Evolutionary conservation across 2,329 filamentous ascomycete species (phyloP).

Genomic region (Elsinoe arachidis): DNA sequence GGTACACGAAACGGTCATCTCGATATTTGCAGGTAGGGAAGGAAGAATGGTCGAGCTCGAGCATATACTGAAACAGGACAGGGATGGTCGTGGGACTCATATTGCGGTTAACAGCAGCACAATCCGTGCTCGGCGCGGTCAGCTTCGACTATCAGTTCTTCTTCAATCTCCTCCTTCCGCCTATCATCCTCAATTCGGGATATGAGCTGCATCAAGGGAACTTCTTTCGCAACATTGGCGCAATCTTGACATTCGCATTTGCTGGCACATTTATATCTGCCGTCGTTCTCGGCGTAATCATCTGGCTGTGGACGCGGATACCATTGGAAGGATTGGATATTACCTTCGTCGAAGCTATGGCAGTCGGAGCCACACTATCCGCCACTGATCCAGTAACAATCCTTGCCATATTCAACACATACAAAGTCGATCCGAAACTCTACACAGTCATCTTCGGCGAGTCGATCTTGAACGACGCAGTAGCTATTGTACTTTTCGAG

Average conservation of each 20-base stretch:
- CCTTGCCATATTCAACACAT: slow-evolving; percentile 96
- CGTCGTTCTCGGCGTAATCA: slow-evolving; percentile 79
- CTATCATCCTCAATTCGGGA: slow-evolving; percentile 92
- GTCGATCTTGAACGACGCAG: slow-evolving; percentile 94
- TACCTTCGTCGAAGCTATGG: slow-evolving; percentile 90
- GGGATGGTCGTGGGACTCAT: slow-evolving; percentile 93
- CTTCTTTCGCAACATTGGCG: slow-evolving; percentile 97
- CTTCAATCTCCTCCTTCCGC: slow-evolving; percentile 96
- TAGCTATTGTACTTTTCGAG: slow-evolving; percentile 97
- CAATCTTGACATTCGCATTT: slow-evolving; percentile 95
- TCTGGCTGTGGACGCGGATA: slow-evolving; percentile 82
- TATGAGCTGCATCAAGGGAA: slow-evolving; percentile 98
- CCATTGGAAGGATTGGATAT: slow-evolving; percentile 79
- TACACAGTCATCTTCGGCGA: slow-evolving; percentile 99
- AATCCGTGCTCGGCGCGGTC: slow-evolving; percentile 80
- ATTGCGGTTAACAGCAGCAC: slow-evolving; percentile 69
- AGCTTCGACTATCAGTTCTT: slow-evolving; percentile 99
- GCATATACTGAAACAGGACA: slow-evolving; percentile 29
- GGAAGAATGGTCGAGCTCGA: not conserved
- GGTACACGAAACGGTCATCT: slow-evolving; percentile 95
- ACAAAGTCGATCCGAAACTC: slow-evolving; percentile 97
- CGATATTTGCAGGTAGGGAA: slow-evolving; percentile 79
- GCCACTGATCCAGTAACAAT: slow-evolving; percentile 97
- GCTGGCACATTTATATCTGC: slow-evolving; percentile 95
- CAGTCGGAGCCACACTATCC: slow-evolving; percentile 89